Conservation (phyloP, 352 stramenopile species). For the Phytopythium montanum region DNA sequence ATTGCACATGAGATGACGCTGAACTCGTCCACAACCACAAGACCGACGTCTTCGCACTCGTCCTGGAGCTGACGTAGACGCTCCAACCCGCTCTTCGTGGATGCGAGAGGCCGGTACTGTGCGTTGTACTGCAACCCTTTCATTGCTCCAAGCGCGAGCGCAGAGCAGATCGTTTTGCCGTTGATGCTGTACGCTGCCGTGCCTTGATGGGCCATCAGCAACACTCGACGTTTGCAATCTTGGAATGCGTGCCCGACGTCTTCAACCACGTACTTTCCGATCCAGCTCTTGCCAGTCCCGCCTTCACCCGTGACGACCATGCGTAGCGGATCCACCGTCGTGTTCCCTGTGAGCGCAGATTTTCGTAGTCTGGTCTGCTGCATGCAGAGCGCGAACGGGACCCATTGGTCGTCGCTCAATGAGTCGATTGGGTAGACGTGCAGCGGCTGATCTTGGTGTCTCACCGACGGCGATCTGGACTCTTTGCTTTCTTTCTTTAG, state of each 20-base stretch:
- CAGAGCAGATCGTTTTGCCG: background rate
- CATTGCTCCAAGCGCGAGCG: background rate
- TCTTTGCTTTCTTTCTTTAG: too few species aligned
- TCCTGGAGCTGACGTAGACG: background rate
- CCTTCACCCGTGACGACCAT: background rate
- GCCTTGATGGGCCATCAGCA: background rate
- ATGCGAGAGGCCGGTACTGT: background rate
- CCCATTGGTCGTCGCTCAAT: background rate
- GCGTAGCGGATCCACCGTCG: background rate
- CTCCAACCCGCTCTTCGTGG: background rate
- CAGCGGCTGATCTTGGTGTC: background rate
- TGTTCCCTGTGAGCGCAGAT: background rate
- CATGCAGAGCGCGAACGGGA: background rate
- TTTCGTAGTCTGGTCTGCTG: background rate
- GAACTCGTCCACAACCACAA: background rate
- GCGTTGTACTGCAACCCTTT: background rate
- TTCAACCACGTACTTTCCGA: background rate
- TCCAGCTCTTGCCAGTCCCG: background rate
- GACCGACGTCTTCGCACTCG: background rate
- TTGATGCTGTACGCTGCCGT: background rate
- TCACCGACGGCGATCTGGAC: too few species aligned
- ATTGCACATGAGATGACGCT: background rate
- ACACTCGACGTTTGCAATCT: background rate
- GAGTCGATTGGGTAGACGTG: background rate
- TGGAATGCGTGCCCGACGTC: background rate